phyloP scores from a whole-genome alignment of 345 rosid species.

The Draba incana region DNA sequence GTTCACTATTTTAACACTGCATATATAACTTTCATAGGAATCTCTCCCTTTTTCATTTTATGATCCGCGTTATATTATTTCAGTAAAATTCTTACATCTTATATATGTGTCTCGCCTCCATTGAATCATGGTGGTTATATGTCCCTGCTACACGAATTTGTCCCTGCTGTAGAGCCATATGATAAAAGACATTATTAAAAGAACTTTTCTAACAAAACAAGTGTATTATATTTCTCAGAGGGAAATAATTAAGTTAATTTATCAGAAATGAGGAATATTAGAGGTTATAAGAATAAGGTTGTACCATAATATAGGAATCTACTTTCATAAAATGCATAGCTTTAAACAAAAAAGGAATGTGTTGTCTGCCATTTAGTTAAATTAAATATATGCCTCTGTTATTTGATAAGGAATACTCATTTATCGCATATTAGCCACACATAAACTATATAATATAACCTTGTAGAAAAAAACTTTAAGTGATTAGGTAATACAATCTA shows the following conservation, averaged over 20 bases:
- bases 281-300: slow-evolving; percentile 35
- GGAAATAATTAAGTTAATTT: neutral
- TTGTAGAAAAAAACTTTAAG: slow-evolving; percentile 23
- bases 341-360: slow-evolving; percentile 39
- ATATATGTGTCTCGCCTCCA: too few species aligned
- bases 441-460: slow-evolving; percentile 33
- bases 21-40: too few species aligned
- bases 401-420: slow-evolving; percentile 15
- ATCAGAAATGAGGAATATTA: slow-evolving; percentile 31
- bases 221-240: neutral
- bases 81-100: too few species aligned
- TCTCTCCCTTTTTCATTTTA: too few species aligned
- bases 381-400: slow-evolving; percentile 26
- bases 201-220: neutral
- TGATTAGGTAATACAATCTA: slow-evolving; percentile 39
- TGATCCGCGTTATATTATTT: too few species aligned
- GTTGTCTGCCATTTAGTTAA: slow-evolving; percentile 46
- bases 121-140: too few species aligned
- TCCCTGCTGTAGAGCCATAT: slow-evolving; percentile 19
- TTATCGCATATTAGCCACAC: slow-evolving; percentile 35
- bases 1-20: too few species aligned
- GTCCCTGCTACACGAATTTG: neutral
- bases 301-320: slow-evolving; percentile 40
- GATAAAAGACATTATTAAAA: neutral
- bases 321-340: slow-evolving; percentile 41